These are phyloP conservation scores for Ophiostoma angusticollis DNA, from an alignment of 2,329 filamentous ascomycete species.

Conservation along the genomic window DNA sequence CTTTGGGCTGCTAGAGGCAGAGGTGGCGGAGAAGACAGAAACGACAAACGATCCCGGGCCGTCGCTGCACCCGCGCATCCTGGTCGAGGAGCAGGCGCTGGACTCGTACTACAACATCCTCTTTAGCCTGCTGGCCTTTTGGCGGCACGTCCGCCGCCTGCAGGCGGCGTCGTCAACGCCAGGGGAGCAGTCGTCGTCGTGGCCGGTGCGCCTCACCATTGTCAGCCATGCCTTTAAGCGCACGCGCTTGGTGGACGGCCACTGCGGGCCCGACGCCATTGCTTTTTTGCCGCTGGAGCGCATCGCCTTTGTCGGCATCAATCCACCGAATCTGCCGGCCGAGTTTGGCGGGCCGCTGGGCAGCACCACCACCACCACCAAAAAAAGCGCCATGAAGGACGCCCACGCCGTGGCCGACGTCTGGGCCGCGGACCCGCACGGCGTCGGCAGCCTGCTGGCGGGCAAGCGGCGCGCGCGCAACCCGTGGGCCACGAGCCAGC, in stretches of 20 bases:
- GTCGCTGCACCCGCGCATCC: slow-evolving; percentile 28
- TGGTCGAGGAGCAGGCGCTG: slow-evolving; percentile 58
- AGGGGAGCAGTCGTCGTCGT: slow-evolving; percentile 29
- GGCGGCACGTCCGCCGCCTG: slow-evolving; percentile 23
- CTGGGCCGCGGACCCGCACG: slow-evolving; percentile 42
- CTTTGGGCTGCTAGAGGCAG: slow-evolving; percentile 27
- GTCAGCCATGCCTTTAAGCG: slow-evolving; percentile 60
- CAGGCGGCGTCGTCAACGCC: no score
- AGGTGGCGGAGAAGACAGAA: not conserved
- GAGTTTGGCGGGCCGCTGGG: slow-evolving; percentile 22
- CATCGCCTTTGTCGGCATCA: slow-evolving; percentile 47
- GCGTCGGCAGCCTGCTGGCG: slow-evolving; percentile 29
- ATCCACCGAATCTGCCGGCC: slow-evolving; percentile 35
- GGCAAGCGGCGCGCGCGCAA: slow-evolving; percentile 38
- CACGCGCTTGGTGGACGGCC: slow-evolving; percentile 46
- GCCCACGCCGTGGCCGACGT: slow-evolving; percentile 30
- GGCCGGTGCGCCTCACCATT: slow-evolving; percentile 47
- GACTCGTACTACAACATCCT: slow-evolving; percentile 81
- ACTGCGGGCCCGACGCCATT: slow-evolving; percentile 44
- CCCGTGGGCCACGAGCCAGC: slow-evolving; percentile 32
- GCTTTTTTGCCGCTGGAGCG: slow-evolving; percentile 31
- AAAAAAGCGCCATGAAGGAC: slow-evolving; percentile 29
- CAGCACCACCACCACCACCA: slow-evolving; percentile 13
- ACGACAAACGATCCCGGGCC: not conserved
- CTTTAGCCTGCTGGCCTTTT: slow-evolving; percentile 51